Base-by-base conservation (phyloP, 2,329 filamentous ascomycete genomes). In the Arthroderma sp. region DNA sequence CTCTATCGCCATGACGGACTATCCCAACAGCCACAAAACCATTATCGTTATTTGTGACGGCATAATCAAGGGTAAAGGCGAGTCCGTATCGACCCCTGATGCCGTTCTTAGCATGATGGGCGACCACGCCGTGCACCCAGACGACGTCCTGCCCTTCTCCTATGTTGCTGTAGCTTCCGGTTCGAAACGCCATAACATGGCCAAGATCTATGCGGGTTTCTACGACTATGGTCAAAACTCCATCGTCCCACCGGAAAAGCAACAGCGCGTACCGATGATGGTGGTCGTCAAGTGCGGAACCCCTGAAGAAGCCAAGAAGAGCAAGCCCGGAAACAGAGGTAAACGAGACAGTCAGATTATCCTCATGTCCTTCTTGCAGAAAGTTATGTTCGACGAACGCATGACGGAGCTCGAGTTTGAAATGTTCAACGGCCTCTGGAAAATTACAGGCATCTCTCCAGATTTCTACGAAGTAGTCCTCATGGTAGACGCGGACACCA, bases 401-500 rank as follows among this genome's bases (percentile, higher is more conserved):
- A 98, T 98, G 93, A 98, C 94, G 17, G 91, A 98, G 72, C 85
- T 98, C 55, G 93, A 98, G 72, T 98, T 90, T 68, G 93, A 98
- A 70, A 97, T 98, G 88, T 98, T 98, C 78, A 98, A 97, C 70
- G 93, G 93, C 56, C 80, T 98, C 62, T 98, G 91, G 91, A 95
- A 95, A 72, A 88, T 98, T 47, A 98, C 93, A 17, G 94, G 94
- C 64, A 97, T 98, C 62, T 95, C 91, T 2, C 93, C 93, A 13
- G 93, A 98, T 73, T 98, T 91, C 71, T 98, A 97, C 73, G 93
- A 98, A 72, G 86, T 91, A 23, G 88, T 97, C 61, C 87, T 98
- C 73, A 97, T 97, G 91, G 93, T 98, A 54, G 93, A 98, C 73
- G 93, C 93, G 70, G 93, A 98, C 73, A 98, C 93, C 51, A 98